phyloP scores from a whole-genome alignment of 148 eudicot genomes.

The Chenopodium formosanum region DNA sequence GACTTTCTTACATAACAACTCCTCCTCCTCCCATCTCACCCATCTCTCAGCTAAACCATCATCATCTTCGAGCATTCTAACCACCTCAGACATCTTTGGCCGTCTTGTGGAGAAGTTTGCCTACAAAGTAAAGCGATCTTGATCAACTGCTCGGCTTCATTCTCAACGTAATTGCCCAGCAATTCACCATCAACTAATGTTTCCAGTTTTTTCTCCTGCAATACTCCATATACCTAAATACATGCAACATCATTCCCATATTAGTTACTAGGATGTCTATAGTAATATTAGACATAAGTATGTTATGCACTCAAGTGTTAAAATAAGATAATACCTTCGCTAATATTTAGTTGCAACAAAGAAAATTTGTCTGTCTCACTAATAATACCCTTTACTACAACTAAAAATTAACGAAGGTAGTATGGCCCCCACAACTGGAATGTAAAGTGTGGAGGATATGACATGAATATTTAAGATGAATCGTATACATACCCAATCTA shows the following conservation, averaged over 20 bases:
- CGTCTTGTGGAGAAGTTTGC: conserved; percentile 47
- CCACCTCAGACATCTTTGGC: conserved; percentile 61
- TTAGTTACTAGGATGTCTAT: no score
- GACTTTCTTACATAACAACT: conserved; percentile 14
- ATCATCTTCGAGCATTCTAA: conserved; percentile 52
- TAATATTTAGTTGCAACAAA: no score
- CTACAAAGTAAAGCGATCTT: conserved; percentile 54
- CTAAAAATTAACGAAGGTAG: no score
- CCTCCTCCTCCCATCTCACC: conserved; percentile 21
- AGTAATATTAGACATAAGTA: no score
- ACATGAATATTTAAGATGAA: no score
- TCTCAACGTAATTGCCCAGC: conserved; percentile 25
- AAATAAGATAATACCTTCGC: no score
- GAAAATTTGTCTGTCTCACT: no score
- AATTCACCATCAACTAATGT: conserved; percentile 40
- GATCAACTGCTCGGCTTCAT: conserved; percentile 40
- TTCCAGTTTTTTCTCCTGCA: conserved; percentile 32
- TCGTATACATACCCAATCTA: conserved; percentile 38
- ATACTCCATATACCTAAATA: conserved; percentile 22
- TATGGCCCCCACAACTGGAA: no score
- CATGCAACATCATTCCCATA: no score
- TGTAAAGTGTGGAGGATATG: no score
- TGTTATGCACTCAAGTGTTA: no score
- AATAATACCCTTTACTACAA: no score
- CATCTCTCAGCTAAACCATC: conserved; percentile 51